phyloP scores from a whole-genome alignment of 768 basidiomycete genomes.

The Psilocybe sp. region DNA sequence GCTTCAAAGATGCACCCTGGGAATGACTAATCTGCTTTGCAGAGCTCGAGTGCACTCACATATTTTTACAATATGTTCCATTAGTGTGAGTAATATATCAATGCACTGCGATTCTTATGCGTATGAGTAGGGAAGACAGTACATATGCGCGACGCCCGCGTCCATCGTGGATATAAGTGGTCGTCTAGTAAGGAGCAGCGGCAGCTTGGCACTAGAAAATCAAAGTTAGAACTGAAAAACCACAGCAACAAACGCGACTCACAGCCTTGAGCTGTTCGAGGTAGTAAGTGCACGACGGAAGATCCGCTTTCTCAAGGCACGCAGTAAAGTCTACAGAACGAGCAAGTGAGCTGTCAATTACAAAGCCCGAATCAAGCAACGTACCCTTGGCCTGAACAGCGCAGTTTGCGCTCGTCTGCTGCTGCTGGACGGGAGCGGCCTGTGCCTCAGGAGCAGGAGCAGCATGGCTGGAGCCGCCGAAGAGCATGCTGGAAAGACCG shows the following conservation, averaged over 20 bases:
- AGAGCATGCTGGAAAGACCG: constrained; percentile 87
- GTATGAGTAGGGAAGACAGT: too few species aligned
- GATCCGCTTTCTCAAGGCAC: constrained; percentile 80
- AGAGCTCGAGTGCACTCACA: too few species aligned
- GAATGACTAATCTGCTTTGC: too few species aligned
- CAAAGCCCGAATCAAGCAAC: constrained; percentile 8
- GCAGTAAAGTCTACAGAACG: constrained; percentile 67
- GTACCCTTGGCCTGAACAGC: constrained; percentile 80
- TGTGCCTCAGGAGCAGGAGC: constrained; percentile 47
- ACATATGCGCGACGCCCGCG: too few species aligned
- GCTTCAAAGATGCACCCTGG: too few species aligned
- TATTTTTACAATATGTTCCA: too few species aligned
- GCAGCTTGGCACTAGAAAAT: constrained; percentile 67
- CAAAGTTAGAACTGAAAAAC: constrained; percentile 7
- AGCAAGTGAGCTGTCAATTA: not conserved
- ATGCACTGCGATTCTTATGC: too few species aligned
- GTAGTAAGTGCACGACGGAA: constrained; percentile 81
- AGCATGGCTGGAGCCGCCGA: constrained; percentile 60
- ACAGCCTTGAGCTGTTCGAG: constrained; percentile 88
- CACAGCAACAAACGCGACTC: constrained; percentile 27
- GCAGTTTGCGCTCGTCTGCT: constrained; percentile 54
- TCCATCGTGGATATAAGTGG: not conserved
- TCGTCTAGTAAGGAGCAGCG: constrained; percentile 40
- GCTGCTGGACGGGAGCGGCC: constrained; percentile 46
- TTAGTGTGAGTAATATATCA: too few species aligned